phyloP scores from a whole-genome alignment of 768 basidiomycete genomes.

The Leccinellum luteum region DNA sequence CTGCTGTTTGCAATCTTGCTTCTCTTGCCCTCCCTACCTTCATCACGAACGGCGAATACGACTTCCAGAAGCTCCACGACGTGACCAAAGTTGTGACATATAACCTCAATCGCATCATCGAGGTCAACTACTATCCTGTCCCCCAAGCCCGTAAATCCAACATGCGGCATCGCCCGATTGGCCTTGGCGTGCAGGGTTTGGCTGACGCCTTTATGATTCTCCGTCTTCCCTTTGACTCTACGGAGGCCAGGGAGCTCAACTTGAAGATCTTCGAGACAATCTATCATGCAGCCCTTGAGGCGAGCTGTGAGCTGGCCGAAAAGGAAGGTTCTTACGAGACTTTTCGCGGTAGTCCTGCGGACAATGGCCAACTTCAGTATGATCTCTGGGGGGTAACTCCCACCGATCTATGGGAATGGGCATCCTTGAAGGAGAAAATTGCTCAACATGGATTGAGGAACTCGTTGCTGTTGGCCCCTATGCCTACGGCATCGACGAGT shows the following conservation, averaged over 20 bases:
- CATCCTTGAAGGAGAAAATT: constrained; percentile 81
- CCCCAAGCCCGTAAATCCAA: constrained; percentile 90
- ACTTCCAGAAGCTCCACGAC: constrained; percentile 94
- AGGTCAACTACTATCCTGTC: constrained; percentile 93
- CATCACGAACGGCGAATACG: constrained; percentile 77
- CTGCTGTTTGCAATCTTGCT: constrained; percentile 97
- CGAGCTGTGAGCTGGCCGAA: constrained; percentile 83
- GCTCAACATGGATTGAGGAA: constrained; percentile 80
- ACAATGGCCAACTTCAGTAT: constrained; percentile 84
- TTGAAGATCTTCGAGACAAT: constrained; percentile 98
- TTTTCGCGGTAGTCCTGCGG: constrained; percentile 88
- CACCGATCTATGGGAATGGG: constrained; percentile 93
- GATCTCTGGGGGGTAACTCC: constrained; percentile 96
- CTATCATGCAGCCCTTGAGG: constrained; percentile 92
- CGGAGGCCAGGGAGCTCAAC: constrained; percentile 83
- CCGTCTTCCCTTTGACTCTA: constrained; percentile 92
- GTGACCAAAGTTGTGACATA: constrained; percentile 89
- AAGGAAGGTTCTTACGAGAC: constrained; percentile 82
- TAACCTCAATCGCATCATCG: constrained; percentile 95
- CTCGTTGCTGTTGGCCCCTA: constrained; percentile 89
- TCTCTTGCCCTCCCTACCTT: constrained; percentile 94
- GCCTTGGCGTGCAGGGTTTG: constrained; percentile 95
- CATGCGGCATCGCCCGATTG: constrained; percentile 96
- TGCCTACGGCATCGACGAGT: constrained; percentile 98
- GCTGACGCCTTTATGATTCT: constrained; percentile 98